Percentiles rank a stretch among this genome's conserved stretches.
phyloP scores from a whole-genome alignment of 768 basidiomycete species.

The Ephemerocybe angulata region DNA sequence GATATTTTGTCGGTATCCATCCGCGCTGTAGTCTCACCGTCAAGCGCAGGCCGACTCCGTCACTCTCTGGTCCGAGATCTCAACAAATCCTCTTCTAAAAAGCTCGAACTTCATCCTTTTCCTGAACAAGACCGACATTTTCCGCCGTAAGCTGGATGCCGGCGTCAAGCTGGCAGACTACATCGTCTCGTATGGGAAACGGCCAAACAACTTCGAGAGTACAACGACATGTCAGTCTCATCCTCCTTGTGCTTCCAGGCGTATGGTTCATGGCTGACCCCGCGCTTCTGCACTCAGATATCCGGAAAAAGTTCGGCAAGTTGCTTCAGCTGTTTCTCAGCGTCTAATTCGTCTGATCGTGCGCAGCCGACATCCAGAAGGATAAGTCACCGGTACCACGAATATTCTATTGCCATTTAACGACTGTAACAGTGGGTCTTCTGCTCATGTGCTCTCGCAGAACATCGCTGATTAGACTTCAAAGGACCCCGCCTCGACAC shows the following conservation, averaged over 20 bases:
- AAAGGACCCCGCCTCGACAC: background rate
- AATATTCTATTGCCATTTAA: conserved; percentile 64
- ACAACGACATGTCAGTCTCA: conserved; percentile 56
- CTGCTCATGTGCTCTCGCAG: background rate
- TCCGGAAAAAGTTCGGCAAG: conserved; percentile 39
- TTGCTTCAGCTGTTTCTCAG: conserved; percentile 8
- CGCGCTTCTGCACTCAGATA: conserved; percentile 17
- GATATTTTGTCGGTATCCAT: background rate
- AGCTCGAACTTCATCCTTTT: conserved; percentile 74
- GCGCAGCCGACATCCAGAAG: conserved; percentile 37
- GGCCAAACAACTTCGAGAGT: conserved; percentile 67
- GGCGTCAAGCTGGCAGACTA: conserved; percentile 64
- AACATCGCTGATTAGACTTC: conserved; percentile 3
- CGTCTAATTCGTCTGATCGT: background rate
- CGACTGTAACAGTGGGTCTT: conserved; percentile 56
- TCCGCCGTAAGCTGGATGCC: conserved; percentile 59
- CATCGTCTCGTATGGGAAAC: conserved; percentile 67
- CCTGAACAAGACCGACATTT: conserved; percentile 79
- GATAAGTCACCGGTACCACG: conserved; percentile 42
- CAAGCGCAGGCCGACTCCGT: conserved; percentile 66
- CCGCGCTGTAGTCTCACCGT: conserved; percentile 18
- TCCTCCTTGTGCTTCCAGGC: conserved; percentile 1
- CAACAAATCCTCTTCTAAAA: conserved; percentile 66
- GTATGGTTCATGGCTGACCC: conserved; percentile 34
- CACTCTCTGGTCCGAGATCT: conserved; percentile 69